Evolutionary conservation across 495 filamentous ascomycete genomes (phyloP), one percentile per base, ranked within the genome.

Genomic region (Ramalina intermedia): DNA sequence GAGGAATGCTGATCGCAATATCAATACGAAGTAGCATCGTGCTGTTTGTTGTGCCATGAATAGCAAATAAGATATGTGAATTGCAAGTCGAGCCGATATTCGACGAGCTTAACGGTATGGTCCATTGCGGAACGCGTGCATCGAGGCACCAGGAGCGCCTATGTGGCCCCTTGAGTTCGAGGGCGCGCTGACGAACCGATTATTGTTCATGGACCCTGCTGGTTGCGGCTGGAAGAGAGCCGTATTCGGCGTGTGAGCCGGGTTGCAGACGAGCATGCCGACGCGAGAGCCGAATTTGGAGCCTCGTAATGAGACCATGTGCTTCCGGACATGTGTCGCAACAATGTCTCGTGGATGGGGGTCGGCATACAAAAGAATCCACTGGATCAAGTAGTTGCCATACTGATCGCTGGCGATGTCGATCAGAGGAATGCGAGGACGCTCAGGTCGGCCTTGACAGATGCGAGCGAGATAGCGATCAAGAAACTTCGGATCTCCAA

Each of bases 341-440:
- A 96, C 91, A 50, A 94, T 71, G 60, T 98, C 91, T 53, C 88
- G 85, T 61, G 96, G 91, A 55, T 86, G 85, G 47, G 81, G 71
- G 33, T 81, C 78, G 47, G 87, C 80, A 63, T 96, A 82, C 42
- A 85, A 89, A 53, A 98, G 69, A 60, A 98, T 88, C 76, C 87
- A 96, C 63, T 98, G 91, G 49, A 96, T 86, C 42, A 98, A 75
- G 61, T 98, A 98, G 67, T 98, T 98, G 39, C 91, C 91, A 59
- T 96, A 96, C 66, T 98, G 93, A 60, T 98, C 91, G 53, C 91
- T 91, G 48, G 91, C 85, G 69, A 96, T 96, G 60, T 98, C 93
- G 67, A 96, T 96, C 58, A 98, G 72, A 4, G 91, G 91, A 68
- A 96, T 98, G 43, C 91, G 87, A 44, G 93, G 86, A 57, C 91